Evolutionary conservation across 2,329 filamentous ascomycete genomes (phyloP), one percentile per base, ranked within the genome.

Genomic region (Myriosclerotinia curreyana): DNA sequence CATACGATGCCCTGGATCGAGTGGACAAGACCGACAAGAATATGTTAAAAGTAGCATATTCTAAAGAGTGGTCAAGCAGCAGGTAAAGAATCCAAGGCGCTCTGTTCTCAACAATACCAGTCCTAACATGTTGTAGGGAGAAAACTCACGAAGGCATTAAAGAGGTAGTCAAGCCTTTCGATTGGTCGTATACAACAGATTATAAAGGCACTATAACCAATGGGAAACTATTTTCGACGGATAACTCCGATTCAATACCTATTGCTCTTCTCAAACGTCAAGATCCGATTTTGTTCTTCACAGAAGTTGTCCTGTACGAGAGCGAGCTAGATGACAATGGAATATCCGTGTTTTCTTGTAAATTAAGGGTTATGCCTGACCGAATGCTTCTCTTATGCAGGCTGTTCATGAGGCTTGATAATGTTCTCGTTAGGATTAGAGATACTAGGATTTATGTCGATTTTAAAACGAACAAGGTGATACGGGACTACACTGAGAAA

Each of bases 301-400:
- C 98, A 78, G 92, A 98, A 72, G 92, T 99, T 48, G 87, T 97
- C 71, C 83, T 99, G 55, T 99, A 96, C 76, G 95, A 99, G 79
- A 96, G 96, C 78, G 95, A 99, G 80, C 84, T 99, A 54, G 95
- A 96, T 66, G 95, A 99, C 77, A 99, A 99, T 74, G 95, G 95
- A 66, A 95, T 98, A 71, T 91, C 92, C 38, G 83, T 97, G 74
- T 82, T 96, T 65, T 96, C 88, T 67, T 92, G 90, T 77, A 99
- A 99, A 80, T 80, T 98, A 59, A 84, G 95, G 66, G 94, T 98
- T 64, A 97, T 98, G 88, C 91, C 93, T 63, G 86, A 88, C 71
- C 83, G 95, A 63, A 86, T 99, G 78, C 82, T 99, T 63, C 81
- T 99, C 66, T 83, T 99, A 4, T 86, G 86, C 69, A 84, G 95